Evolutionary conservation across 345 rosid genomes (phyloP).

Genomic region (Hibiscus mutabilis): DNA sequence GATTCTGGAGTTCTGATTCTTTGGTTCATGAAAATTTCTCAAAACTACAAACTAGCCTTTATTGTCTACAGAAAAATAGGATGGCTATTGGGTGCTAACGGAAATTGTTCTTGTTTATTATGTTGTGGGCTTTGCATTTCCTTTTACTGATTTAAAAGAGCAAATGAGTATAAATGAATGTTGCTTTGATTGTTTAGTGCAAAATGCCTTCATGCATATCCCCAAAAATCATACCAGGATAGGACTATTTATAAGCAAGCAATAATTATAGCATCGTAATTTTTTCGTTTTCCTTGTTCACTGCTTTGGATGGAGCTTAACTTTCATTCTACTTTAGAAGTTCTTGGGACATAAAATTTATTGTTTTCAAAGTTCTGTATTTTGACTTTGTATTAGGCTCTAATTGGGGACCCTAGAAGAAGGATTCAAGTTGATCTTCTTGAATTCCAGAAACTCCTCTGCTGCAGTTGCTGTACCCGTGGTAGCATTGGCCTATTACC

Average conservation of each 20-base stretch:
- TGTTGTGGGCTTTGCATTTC: background rate
- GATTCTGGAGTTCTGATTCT: background rate
- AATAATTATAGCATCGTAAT: background rate
- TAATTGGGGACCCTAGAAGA: slow-evolving; percentile 85
- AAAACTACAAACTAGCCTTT: background rate
- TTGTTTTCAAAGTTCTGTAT: background rate
- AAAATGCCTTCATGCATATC: background rate
- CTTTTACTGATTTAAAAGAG: background rate
- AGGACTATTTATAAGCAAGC: background rate
- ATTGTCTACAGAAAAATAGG: background rate
- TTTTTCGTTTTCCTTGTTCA: background rate
- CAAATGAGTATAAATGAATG: background rate
- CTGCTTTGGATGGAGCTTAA: background rate
- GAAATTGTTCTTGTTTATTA: background rate
- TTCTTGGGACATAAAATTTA: background rate
- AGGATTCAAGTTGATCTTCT: slow-evolving; percentile 82
- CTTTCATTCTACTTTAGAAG: slow-evolving; percentile 1
- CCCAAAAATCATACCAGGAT: background rate
- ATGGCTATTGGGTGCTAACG: background rate
- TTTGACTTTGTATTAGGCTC: slow-evolving; percentile 39
- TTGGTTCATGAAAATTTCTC: background rate
- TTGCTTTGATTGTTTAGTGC: background rate
- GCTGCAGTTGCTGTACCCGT: slow-evolving; percentile 65
- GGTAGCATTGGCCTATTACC: slow-evolving; percentile 36
- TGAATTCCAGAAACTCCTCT: slow-evolving; percentile 52